phyloP scores from a whole-genome alignment of 73 alveolate genomes.

The Stentor roeselii region DNA sequence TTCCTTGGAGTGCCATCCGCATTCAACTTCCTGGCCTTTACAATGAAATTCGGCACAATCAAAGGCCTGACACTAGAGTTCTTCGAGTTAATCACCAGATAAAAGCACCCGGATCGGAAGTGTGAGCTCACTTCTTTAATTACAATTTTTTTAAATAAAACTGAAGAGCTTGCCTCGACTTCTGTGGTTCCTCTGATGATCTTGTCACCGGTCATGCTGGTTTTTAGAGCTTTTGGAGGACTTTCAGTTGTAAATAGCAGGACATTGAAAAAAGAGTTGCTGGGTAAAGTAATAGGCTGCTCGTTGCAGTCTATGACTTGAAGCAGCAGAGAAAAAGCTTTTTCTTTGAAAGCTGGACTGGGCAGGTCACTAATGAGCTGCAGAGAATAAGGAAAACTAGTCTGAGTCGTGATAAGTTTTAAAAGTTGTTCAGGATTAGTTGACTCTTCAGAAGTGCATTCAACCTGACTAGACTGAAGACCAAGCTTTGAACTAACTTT shows the following conservation, averaged over 20 bases:
- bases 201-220: constrained; percentile 32
- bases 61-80: background rate
- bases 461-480: background rate
- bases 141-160: constrained; percentile 28
- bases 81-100: constrained; percentile 6
- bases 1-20: background rate
- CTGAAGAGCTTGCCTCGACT: constrained; percentile 16
- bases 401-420: background rate
- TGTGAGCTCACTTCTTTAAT: constrained; percentile 39
- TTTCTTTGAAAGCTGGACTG: constrained; percentile 25
- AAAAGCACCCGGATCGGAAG: constrained; percentile 36
- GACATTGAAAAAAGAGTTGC: background rate
- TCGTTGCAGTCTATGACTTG: background rate
- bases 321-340: background rate
- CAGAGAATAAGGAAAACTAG: background rate
- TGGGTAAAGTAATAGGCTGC: background rate
- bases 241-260: constrained; percentile 32
- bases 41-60: background rate
- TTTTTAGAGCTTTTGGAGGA: constrained; percentile 31
- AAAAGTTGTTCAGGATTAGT: background rate
- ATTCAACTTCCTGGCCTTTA: constrained; percentile 18
- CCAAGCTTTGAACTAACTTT: background rate
- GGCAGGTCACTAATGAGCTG: constrained; percentile 16
- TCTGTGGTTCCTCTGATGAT: constrained; percentile 39
- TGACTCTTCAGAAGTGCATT: background rate